These are phyloP conservation scores for Agaricus subrufescens DNA, from an alignment of 768 basidiomycete species.

Conservation along the genomic window DNA sequence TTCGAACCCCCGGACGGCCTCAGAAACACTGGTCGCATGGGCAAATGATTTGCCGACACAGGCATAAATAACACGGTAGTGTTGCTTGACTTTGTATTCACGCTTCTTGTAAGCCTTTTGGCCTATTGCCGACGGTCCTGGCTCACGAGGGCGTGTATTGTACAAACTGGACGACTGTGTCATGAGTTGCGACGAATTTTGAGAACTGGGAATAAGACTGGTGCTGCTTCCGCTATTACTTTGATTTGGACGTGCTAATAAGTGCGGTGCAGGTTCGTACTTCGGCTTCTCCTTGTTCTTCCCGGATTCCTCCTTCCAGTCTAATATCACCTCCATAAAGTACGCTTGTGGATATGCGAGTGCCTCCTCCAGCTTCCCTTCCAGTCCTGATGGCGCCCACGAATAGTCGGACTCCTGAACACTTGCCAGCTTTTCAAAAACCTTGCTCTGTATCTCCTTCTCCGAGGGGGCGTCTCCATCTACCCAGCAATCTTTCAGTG, in stretches of 20 bases:
- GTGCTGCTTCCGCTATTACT: neutral
- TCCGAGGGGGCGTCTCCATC: no score
- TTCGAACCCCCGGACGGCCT: neutral
- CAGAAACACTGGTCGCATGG: neutral
- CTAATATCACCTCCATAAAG: conserved; percentile 1
- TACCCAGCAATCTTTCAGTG: no score
- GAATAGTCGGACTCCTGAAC: neutral
- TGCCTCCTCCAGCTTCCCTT: neutral
- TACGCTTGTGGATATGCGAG: neutral
- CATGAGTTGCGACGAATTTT: no score
- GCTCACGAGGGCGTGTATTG: no score
- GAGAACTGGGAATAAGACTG: no score
- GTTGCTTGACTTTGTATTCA: neutral
- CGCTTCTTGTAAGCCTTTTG: neutral
- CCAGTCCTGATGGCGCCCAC: neutral
- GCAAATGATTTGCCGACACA: neutral
- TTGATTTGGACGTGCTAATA: neutral
- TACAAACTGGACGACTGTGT: no score
- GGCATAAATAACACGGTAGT: neutral
- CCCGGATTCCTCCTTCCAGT: neutral
- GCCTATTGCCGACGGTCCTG: no score
- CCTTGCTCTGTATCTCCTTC: no score
- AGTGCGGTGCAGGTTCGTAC: neutral
- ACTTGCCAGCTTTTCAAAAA: no score
- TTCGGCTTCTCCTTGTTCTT: neutral